Base-by-base conservation (phyloP, 106 monocot genomes). In the Allium cepa region DNA sequence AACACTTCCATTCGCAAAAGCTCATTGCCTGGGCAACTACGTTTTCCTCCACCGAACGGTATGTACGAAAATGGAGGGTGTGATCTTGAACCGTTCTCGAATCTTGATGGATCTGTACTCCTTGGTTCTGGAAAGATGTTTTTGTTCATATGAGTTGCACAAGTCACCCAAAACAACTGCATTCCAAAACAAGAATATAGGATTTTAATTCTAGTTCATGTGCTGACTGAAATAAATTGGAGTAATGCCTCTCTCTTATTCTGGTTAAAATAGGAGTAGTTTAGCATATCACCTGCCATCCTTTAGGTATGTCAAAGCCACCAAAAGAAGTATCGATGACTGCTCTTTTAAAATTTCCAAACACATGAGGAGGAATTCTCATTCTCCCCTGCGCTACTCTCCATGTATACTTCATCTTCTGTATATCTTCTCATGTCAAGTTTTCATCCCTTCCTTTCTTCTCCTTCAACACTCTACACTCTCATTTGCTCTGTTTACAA, bases 341-440 rank as follows among this genome's bases (percentile, higher is more conserved):
- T 9, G 53, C 68, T 60, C 3, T 49, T 46, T 56, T 75, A 60
- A 75, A 75, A 52, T 68, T 68, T 8, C 60, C 68, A 36, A 60
- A 60, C 14, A 68, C 27, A 14, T 68, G 75, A 52, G 75, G 75
- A 53, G 17, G 53, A 11, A 51, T 67, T 49, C 75, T 67, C 75
- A 75, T 51, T 9, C 61, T 11, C n/a, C 68, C 75, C 52, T 68
- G 75, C 18, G 67, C 45, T 45, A 68, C 67, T 15, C 59, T 68
- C 75, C 75, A 75, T 52, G 75, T 75, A 53, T 68, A 61, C 68
- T 75, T 75, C 75, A 75, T 68, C 68, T 75, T 75, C 18, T 60
- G 75, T 16, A 66, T 52, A 49, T 75, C 75, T 60, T 68, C 51
- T 68, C 75, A 75, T 59, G 67, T 68, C 10, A 75, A 60, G 13